A percentile compares a stretch with the other conserved stretches of the same genome.
phyloP scores from a whole-genome alignment of 139 green algal genomes.

The Eudorina sp. region DNA sequence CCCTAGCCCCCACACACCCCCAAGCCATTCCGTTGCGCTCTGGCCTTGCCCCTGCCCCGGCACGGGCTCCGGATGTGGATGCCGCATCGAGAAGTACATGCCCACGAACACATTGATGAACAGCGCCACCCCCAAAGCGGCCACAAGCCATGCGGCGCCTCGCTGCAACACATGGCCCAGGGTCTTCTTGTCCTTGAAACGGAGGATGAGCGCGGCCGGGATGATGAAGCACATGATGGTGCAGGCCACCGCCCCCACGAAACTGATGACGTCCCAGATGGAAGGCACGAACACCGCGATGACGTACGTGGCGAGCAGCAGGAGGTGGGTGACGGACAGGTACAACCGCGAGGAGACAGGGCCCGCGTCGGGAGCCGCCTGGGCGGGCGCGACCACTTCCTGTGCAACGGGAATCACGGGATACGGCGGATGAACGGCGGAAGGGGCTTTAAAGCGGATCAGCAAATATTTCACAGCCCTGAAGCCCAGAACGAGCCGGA shows the following conservation, averaged over 20 bases:
- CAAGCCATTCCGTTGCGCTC: no score
- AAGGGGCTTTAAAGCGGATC: no score
- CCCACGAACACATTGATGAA: slow-evolving; percentile 29
- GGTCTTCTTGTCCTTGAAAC: neutral
- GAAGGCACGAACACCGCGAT: slow-evolving; percentile 24
- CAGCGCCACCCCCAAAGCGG: neutral
- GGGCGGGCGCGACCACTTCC: neutral
- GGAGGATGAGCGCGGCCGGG: slow-evolving; percentile 2
- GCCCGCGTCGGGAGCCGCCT: neutral
- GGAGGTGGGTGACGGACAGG: slow-evolving; percentile 5
- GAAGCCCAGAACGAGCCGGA: no score
- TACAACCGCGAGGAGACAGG: neutral
- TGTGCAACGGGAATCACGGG: neutral
- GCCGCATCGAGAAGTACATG: neutral
- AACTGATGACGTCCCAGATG: slow-evolving; percentile 40
- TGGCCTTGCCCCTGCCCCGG: no score
- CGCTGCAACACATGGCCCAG: neutral
- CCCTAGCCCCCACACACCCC: neutral
- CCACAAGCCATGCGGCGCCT: neutral
- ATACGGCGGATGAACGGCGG: neutral
- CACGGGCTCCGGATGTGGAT: neutral
- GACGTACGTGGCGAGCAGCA: slow-evolving; percentile 7
- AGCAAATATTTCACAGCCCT: no score
- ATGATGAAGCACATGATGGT: slow-evolving; percentile 43
- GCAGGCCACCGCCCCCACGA: slow-evolving; percentile 21